A percentile compares a stretch with the other conserved stretches of the same genome.
Evolutionary conservation across 345 rosid genomes (phyloP).

Genomic region (Boechera retrofracta): DNA sequence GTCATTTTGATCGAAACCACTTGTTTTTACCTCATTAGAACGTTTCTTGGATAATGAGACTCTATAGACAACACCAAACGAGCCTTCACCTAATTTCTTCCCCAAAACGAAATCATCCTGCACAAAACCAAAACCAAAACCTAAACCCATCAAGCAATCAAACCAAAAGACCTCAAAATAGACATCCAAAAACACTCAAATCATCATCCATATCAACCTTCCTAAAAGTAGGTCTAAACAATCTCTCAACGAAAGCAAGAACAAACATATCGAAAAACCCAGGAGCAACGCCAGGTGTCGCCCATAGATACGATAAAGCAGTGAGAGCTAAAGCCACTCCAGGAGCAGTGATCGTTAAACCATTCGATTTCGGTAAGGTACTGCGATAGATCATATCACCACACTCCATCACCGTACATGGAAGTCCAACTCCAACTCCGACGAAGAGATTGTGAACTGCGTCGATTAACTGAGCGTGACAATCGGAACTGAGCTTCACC

Average conservation of each 20-base stretch:
- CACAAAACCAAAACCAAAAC: conserved; percentile 18
- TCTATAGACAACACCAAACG: conserved; percentile 89
- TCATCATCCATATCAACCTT: conserved; percentile 55
- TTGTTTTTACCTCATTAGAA: conserved; percentile 62
- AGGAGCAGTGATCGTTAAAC: conserved; percentile 75
- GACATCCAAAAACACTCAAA: not conserved
- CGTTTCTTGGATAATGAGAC: conserved; percentile 70
- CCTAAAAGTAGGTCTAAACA: conserved; percentile 72
- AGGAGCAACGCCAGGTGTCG: conserved; percentile 99
- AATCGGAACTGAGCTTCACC: conserved; percentile 46
- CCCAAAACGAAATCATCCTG: conserved; percentile 97
- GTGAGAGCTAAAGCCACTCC: conserved; percentile 83
- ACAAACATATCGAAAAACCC: conserved; percentile 97
- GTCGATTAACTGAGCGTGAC: conserved; percentile 61
- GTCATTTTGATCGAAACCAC: conserved; percentile 10
- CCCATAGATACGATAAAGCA: conserved; percentile 92
- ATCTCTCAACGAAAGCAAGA: conserved; percentile 89
- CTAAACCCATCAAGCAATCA: conserved; percentile 19
- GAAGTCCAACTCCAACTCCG: conserved; percentile 97
- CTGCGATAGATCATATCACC: conserved; percentile 95
- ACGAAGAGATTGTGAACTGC: conserved; percentile 71
- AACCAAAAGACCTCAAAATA: not conserved
- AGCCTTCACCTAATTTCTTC: conserved; percentile 96
- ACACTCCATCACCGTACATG: conserved; percentile 98
- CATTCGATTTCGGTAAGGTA: conserved; percentile 84